Evolutionary conservation across 2,329 filamentous ascomycete genomes (phyloP).

Genomic region (Xylaria hypoxylon): DNA sequence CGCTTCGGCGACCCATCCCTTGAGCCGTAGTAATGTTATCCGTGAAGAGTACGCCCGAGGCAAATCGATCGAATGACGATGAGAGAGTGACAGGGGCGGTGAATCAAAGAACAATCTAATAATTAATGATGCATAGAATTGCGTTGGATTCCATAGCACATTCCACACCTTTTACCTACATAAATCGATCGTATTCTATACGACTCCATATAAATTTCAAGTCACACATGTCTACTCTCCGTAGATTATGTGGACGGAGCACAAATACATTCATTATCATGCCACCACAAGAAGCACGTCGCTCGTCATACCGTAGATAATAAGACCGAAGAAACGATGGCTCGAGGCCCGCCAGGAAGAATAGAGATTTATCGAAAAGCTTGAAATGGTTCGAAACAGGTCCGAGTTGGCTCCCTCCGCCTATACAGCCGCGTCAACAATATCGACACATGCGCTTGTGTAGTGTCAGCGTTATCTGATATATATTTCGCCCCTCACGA

Average conservation of each 20-base stretch:
- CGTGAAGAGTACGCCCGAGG: background rate
- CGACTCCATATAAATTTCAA: background rate
- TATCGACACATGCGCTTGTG: background rate
- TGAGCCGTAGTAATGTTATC: slow-evolving; percentile 3
- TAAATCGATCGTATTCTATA: slow-evolving; percentile 14
- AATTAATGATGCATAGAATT: slow-evolving; percentile 36
- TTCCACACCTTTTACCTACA: slow-evolving; percentile 13
- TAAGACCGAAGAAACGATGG: background rate
- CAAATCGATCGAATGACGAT: slow-evolving; percentile 3
- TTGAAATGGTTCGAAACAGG: background rate
- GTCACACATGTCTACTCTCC: background rate
- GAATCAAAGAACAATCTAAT: slow-evolving; percentile 25
- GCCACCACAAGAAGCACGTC: background rate
- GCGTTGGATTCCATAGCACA: slow-evolving; percentile 27
- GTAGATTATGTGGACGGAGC: background rate
- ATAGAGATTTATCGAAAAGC: background rate
- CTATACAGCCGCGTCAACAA: background rate
- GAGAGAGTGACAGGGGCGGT: background rate
- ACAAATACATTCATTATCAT: background rate
- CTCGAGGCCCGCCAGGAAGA: too few relatives aligned
- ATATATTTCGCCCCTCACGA: background rate
- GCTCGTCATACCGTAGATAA: background rate
- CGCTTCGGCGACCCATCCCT: slow-evolving; percentile 43
- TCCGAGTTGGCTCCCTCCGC: background rate
- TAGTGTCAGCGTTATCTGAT: background rate